Evolutionary conservation across 2,329 filamentous ascomycete genomes (phyloP), one percentile per base, ranked within the genome.

Genomic region (Calonectria naviculata): DNA sequence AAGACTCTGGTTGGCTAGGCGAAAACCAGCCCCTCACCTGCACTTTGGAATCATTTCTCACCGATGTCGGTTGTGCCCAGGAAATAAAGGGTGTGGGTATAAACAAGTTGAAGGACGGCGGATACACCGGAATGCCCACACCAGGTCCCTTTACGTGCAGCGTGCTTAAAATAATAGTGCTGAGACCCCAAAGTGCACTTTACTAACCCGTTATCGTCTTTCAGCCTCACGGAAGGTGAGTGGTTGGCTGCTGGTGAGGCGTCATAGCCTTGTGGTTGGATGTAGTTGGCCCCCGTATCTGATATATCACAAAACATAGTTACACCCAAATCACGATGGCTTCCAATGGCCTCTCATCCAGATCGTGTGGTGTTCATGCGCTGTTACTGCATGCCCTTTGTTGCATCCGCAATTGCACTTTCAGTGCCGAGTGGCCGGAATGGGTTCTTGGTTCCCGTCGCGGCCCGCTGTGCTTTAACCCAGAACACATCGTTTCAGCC

Each of bases 341-440:
- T 61, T 28, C 38, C 56, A 41, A 31, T 42, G 24, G 28, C 24
- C 42, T 26, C 29, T 15, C 52, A 56, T 21, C n/a, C 12, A 15
- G 41, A 29, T 36, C 15, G 26, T 15, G 54, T 66, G 56, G 68
- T 49, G 68, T 61, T 63, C 63, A 66, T 67, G 68, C 64, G 68
- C 56, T 70, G 63, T 54, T 64, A 63, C 63, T 66, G 68, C 68
- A 70, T 66, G 68, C 63, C 63, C 56, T 54, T 70, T 47, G 63
- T 70, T 63, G 56, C 68, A 70, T 54, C 36, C 26, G 24, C 26
- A 46, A 54, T 31, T 70, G 62, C 67, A 65, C 56, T 66, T 66
- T 65, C 28, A 60, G 19, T 46, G 36, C 68, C 68, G 62, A 41
- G 29, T 21, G 8, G 36, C 56, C 17, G 56, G 49, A 24, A 65